phyloP scores from a whole-genome alignment of 331 rosid species.

The Arachis monticola region DNA sequence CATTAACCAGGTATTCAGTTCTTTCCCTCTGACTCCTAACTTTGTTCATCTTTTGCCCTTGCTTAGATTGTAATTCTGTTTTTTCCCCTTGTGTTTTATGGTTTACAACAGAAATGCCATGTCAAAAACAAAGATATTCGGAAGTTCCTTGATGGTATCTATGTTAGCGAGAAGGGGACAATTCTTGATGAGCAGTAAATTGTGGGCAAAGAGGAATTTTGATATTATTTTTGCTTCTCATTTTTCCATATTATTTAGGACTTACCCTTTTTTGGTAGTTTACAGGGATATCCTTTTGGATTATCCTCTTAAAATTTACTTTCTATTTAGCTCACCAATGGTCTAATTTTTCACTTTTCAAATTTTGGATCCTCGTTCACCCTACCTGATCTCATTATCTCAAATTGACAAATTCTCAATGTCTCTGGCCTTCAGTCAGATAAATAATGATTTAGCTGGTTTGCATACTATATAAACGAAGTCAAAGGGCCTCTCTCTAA shows the following conservation, averaged over 20 bases:
- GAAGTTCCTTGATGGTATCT: conserved; percentile 86
- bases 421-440: no score
- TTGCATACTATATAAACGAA: no score
- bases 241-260: neutral
- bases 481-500: no score
- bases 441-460: no score
- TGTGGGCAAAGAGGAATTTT: neutral
- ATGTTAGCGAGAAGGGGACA: conserved; percentile 76
- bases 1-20: conserved; percentile 54
- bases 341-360: conserved; percentile 29
- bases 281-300: conserved; percentile 9
- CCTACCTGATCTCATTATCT: no score
- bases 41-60: neutral
- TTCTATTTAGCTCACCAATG: neutral
- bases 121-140: conserved; percentile 89
- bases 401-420: no score
- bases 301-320: conserved; percentile 4
- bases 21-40: neutral
- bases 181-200: conserved; percentile 65
- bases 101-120: conserved; percentile 74
- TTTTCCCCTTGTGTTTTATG: neutral
- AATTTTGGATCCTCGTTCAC: no score
- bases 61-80: neutral
- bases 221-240: neutral
- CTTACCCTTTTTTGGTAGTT: conserved; percentile 18